phyloP scores from a whole-genome alignment of 805 yeast species.

The Saturnispora serradocipensis region DNA sequence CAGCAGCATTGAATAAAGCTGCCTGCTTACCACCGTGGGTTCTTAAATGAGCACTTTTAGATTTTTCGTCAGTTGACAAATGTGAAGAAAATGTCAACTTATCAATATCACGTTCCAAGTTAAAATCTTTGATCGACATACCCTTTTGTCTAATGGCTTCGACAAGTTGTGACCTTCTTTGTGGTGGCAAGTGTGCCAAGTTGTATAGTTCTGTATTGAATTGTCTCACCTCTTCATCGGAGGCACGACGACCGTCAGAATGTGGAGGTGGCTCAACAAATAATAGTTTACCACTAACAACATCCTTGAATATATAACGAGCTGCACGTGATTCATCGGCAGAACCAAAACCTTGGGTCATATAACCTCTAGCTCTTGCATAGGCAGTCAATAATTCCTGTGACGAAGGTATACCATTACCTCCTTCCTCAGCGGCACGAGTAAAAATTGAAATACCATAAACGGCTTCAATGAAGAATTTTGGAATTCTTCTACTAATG shows the following conservation, averaged over 20 bases:
- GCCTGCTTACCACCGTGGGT: slow-evolving; percentile 78
- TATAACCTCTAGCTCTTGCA: slow-evolving; percentile 93
- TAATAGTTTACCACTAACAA: slow-evolving; percentile 82
- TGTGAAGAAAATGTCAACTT: slow-evolving; percentile 75
- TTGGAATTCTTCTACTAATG: slow-evolving; percentile 83
- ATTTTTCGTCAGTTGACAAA: slow-evolving; percentile 40
- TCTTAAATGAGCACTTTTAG: slow-evolving; percentile 36
- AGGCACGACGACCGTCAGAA: slow-evolving; percentile 44
- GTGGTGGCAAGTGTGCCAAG: slow-evolving; percentile 55
- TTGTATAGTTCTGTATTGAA: slow-evolving; percentile 75
- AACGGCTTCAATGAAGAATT: slow-evolving; percentile 76
- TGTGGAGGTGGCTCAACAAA: slow-evolving; percentile 86
- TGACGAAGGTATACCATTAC: slow-evolving; percentile 81
- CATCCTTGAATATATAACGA: slow-evolving; percentile 85
- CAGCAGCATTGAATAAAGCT: slow-evolving; percentile 67
- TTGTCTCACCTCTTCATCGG: slow-evolving; percentile 43
- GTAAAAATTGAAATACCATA: slow-evolving; percentile 87
- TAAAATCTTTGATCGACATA: slow-evolving; percentile 41
- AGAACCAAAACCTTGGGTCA: slow-evolving; percentile 94
- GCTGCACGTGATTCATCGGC: slow-evolving; percentile 96
- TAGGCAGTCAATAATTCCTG: slow-evolving; percentile 84
- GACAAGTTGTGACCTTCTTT: slow-evolving; percentile 62
- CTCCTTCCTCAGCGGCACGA: slow-evolving; percentile 75
- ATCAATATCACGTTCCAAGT: slow-evolving; percentile 59
- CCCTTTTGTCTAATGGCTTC: slow-evolving; percentile 54